Conservation (phyloP, 192 early-diverging fungal species). For the Coemansia sp. region DNA sequence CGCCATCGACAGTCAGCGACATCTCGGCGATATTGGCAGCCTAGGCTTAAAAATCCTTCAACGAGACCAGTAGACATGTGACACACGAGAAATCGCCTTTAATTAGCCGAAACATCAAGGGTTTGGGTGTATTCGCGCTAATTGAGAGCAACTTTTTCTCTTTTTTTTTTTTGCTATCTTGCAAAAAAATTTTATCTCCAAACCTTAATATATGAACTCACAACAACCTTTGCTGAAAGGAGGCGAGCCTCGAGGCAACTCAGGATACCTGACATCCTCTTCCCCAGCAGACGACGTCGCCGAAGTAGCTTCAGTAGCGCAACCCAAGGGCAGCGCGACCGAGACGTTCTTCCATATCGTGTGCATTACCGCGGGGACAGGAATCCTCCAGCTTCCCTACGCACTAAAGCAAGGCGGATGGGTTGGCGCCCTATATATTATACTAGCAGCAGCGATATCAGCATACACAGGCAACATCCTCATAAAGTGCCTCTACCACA, state of each 20-base stretch:
- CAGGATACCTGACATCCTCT: not conserved
- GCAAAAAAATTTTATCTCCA: no score
- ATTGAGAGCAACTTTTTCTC: not conserved
- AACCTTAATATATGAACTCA: not conserved
- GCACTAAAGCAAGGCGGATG: constrained; percentile 78
- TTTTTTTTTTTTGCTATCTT: not conserved
- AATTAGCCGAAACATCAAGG: not conserved
- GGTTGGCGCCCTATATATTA: constrained; percentile 70
- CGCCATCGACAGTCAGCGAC: no score
- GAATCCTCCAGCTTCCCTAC: constrained; percentile 83
- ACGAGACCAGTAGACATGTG: not conserved
- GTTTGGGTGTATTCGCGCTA: not conserved
- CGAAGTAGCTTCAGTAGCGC: not conserved
- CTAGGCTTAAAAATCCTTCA: no score
- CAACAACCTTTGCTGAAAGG: not conserved
- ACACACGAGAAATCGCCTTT: not conserved
- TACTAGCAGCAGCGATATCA: constrained; percentile 71
- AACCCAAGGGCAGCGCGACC: constrained; percentile 27
- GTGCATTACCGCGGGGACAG: constrained; percentile 81
- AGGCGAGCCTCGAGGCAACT: not conserved
- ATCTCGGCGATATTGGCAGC: no score
- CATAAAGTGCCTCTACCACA: constrained; percentile 75
- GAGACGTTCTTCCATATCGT: constrained; percentile 58
- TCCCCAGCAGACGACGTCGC: not conserved
- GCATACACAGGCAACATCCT: constrained; percentile 75